Evolutionary conservation across 768 basidiomycete species (phyloP).

Genomic region (Pleurotus tuber-regium): DNA sequence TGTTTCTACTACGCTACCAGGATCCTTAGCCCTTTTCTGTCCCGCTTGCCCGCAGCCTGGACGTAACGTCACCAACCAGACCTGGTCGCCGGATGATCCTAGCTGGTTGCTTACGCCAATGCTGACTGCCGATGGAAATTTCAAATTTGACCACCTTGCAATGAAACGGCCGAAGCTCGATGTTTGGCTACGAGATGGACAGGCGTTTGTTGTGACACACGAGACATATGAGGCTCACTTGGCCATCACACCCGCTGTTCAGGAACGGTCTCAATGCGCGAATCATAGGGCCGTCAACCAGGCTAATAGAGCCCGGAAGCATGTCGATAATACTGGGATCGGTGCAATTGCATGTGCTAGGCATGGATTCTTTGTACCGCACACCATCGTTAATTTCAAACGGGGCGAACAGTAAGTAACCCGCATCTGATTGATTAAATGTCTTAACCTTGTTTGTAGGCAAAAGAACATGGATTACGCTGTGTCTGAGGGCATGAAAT

Average conservation of each 20-base stretch:
- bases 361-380: constrained; percentile 29
- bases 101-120: neutral
- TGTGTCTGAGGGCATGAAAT: constrained; percentile 17
- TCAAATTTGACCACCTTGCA: constrained; percentile 13
- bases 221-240: constrained; percentile 6
- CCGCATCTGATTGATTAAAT: neutral
- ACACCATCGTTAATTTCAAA: constrained; percentile 28
- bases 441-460: constrained; percentile 5
- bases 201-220: neutral
- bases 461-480: constrained; percentile 28
- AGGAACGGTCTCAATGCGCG: neutral
- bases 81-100: neutral
- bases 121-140: constrained; percentile 14
- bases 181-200: neutral
- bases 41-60: constrained; percentile 17
- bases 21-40: constrained; percentile 11
- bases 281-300: constrained; percentile 16
- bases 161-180: neutral
- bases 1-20: neutral
- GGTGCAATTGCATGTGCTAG: constrained; percentile 27
- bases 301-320: constrained; percentile 12
- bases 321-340: constrained; percentile 24
- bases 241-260: neutral
- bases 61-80: neutral
- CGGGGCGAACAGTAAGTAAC: constrained; percentile 24